A percentile compares a stretch with the other conserved stretches of the same genome.
These are phyloP conservation scores for Przewalskia tangutica DNA, from an alignment of 257 asterid species.

Conservation along the genomic window DNA sequence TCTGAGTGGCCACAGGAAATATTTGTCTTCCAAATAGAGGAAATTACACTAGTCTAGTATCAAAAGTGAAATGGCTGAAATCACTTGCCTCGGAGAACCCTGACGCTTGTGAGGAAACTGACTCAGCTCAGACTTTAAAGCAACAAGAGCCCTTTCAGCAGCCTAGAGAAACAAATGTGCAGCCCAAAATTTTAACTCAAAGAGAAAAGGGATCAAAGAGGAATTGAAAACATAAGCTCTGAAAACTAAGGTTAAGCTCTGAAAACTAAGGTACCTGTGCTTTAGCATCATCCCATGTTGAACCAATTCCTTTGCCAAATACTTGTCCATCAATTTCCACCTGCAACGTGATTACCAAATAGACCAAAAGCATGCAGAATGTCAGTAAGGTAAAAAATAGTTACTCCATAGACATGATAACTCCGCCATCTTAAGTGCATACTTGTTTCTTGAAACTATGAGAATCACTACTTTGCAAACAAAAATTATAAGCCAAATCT, in stretches of 20 bases:
- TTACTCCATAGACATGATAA: background rate
- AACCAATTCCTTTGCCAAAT: slow-evolving; percentile 79
- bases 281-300: slow-evolving; percentile 90
- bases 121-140: slow-evolving; percentile 54
- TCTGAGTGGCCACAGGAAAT: background rate
- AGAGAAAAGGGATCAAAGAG: background rate
- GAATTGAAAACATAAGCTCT: background rate
- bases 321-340: slow-evolving; percentile 87
- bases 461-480: background rate
- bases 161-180: slow-evolving; percentile 41
- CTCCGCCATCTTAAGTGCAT: background rate
- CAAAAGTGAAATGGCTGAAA: slow-evolving; percentile 12
- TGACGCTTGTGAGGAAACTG: slow-evolving; percentile 61
- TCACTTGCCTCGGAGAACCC: slow-evolving; percentile 72
- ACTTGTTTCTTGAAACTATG: background rate
- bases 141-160: slow-evolving; percentile 82
- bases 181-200: background rate
- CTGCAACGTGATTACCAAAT: slow-evolving; percentile 25
- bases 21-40: background rate
- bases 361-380: background rate
- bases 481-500: background rate
- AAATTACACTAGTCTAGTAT: background rate
- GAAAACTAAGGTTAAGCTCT: slow-evolving; percentile 4
- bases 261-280: slow-evolving; percentile 42
- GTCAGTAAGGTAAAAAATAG: background rate